Evolutionary conservation across 192 early-diverging fungal species (phyloP).

Genomic region (Coemansia nantahalensis): DNA sequence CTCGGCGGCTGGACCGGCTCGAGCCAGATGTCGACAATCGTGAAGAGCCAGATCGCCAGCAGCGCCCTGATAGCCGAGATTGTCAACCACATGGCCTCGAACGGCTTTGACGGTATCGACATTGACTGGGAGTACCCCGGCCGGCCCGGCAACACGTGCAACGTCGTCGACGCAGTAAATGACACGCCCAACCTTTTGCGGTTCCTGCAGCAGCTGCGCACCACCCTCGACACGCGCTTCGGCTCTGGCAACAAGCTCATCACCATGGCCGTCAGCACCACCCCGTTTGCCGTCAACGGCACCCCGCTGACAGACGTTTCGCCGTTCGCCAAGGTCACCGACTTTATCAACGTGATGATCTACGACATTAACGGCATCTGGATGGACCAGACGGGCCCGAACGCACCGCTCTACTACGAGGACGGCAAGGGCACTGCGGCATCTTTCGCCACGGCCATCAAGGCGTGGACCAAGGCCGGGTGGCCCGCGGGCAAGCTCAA

Average conservation of each 20-base stretch:
- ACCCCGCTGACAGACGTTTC: conserved; percentile 53
- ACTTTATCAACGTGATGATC: conserved; percentile 65
- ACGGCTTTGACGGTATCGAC: conserved; percentile 60
- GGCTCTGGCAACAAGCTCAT: conserved; percentile 52
- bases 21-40: conserved; percentile 48
- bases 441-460: conserved; percentile 53
- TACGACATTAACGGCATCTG: conserved; percentile 63
- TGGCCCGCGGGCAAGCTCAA: conserved; percentile 62
- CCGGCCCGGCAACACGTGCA: conserved; percentile 21
- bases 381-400: conserved; percentile 56
- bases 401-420: conserved; percentile 55
- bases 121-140: conserved; percentile 73
- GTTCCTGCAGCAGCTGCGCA: conserved; percentile 57
- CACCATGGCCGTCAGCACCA: conserved; percentile 59
- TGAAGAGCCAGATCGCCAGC: conserved; percentile 26
- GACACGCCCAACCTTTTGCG: conserved; percentile 65
- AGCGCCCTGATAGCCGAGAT: conserved; percentile 37
- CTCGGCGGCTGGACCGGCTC: conserved; percentile 71
- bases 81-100: conserved; percentile 45
- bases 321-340: conserved; percentile 60
- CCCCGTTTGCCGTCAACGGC: conserved; percentile 54
- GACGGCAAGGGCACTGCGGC: conserved; percentile 26
- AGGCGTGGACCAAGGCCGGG: conserved; percentile 57
- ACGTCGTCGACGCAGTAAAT: conserved; percentile 44
- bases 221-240: conserved; percentile 12